Percentiles rank a stretch among this genome's conserved stretches.
These are phyloP conservation scores for Neonectria magnoliae DNA, from an alignment of 2,329 filamentous ascomycete species.

Conservation along the genomic window DNA sequence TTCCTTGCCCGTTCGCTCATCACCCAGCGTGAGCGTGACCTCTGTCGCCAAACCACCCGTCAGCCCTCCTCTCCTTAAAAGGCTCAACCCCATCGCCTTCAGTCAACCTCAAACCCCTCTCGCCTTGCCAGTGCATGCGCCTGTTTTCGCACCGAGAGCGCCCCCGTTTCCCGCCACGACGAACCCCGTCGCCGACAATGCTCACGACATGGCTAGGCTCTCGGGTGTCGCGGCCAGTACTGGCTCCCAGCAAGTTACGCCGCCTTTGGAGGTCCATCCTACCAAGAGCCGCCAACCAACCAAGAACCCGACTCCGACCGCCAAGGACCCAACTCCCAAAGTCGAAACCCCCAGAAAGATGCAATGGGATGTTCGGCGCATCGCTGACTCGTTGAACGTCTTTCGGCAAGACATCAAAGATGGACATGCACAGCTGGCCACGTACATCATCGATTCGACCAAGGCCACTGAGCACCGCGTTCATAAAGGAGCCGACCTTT, in stretches of 20 bases:
- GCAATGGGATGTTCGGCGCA: conserved; percentile 56
- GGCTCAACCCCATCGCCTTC: conserved; percentile 25
- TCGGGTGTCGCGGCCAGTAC: conserved; percentile 32
- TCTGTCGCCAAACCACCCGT: conserved; percentile 31
- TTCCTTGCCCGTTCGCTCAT: conserved; percentile 17
- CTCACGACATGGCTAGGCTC: conserved; percentile 37
- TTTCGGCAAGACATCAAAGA: conserved; percentile 57
- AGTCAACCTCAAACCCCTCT: neutral
- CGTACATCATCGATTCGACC: conserved; percentile 58
- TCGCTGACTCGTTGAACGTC: conserved; percentile 53
- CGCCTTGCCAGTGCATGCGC: neutral
- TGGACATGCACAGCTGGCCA: conserved; percentile 57
- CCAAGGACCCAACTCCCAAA: too few species aligned
- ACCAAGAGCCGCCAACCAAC: conserved; percentile 21
- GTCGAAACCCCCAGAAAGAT: conserved; percentile 34
- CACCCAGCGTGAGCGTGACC: neutral
- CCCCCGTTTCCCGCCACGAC: conserved; percentile 10
- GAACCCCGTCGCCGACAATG: conserved; percentile 28
- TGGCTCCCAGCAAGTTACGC: conserved; percentile 40
- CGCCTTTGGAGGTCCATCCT: conserved; percentile 29
- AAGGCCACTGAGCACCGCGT: conserved; percentile 53
- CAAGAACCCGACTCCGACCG: conserved; percentile 13
- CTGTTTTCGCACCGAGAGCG: neutral
- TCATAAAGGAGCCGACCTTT: conserved; percentile 57
- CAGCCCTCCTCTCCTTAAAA: conserved; percentile 44